Percentiles rank a stretch among this genome's conserved stretches.
Evolutionary conservation across 352 stramenopile species (phyloP).

Genomic region (Phytophthora cactorum): DNA sequence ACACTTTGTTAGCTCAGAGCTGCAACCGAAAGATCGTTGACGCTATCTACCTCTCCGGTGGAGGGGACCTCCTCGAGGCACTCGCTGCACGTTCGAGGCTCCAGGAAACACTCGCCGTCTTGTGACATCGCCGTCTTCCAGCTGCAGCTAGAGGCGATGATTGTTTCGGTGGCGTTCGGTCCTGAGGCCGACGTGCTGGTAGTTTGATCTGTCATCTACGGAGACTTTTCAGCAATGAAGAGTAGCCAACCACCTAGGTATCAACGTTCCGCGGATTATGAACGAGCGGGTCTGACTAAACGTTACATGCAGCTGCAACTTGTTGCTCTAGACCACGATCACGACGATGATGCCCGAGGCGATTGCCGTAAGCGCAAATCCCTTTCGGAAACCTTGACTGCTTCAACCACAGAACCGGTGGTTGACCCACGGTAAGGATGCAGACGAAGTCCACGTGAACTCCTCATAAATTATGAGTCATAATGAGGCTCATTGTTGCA

Average conservation of each 20-base stretch:
- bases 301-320: not conserved
- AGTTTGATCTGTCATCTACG: slow-evolving; percentile 15
- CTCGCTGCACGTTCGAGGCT: slow-evolving; percentile 43
- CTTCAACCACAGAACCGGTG: slow-evolving; percentile 13
- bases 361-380: slow-evolving; percentile 16
- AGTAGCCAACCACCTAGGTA: slow-evolving; percentile 10
- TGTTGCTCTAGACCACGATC: not conserved
- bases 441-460: not conserved
- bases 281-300: slow-evolving; percentile 13
- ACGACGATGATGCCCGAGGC: slow-evolving; percentile 7
- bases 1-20: not conserved
- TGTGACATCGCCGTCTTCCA: slow-evolving; percentile 33
- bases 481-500: not conserved
- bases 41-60: slow-evolving; percentile 33
- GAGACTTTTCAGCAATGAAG: slow-evolving; percentile 31
- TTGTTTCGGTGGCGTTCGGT: slow-evolving; percentile 1
- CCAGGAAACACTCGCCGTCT: slow-evolving; percentile 25
- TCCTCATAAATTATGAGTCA: not conserved
- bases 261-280: slow-evolving; percentile 21
- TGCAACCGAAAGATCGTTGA: not conserved
- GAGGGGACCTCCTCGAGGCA: slow-evolving; percentile 39
- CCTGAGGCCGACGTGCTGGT: slow-evolving; percentile 5
- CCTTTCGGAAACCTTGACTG: slow-evolving; percentile 1
- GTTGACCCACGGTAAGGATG: slow-evolving; percentile 2
- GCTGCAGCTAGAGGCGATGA: slow-evolving; percentile 36